These are phyloP conservation scores for Trichoderma gracile DNA, from an alignment of 2,329 filamentous ascomycete species.

Conservation along the genomic window DNA sequence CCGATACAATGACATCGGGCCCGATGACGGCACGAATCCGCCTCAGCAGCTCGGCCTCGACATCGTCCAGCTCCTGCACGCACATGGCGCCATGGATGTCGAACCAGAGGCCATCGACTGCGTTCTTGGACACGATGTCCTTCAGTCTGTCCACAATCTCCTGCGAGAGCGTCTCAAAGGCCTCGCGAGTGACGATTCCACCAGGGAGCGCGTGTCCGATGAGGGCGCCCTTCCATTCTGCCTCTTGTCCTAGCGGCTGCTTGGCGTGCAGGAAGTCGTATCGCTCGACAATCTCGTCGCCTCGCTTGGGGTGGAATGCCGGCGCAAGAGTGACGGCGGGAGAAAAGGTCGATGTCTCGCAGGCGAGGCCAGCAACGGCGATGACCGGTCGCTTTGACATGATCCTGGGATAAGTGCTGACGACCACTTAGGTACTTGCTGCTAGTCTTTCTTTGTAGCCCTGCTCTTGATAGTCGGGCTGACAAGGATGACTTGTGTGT, in stretches of 20 bases:
- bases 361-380: conserved; percentile 54
- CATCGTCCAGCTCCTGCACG: conserved; percentile 51
- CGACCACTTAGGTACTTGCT: not conserved
- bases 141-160: conserved; percentile 46
- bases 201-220: conserved; percentile 55
- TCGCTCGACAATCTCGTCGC: conserved; percentile 44
- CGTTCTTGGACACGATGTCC: conserved; percentile 37
- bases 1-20: conserved; percentile 49
- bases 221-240: conserved; percentile 52
- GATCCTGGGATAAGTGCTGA: conserved; percentile 7
- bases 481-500: not conserved
- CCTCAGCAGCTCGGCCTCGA: conserved; percentile 49
- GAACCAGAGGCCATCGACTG: conserved; percentile 54
- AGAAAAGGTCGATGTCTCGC: conserved; percentile 56
- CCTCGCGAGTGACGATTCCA: conserved; percentile 47
- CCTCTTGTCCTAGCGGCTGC: conserved; percentile 44
- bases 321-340: conserved; percentile 50
- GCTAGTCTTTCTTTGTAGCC: conserved; percentile 13
- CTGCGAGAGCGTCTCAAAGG: conserved; percentile 47
- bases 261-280: conserved; percentile 49
- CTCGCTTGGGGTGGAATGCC: conserved; percentile 52
- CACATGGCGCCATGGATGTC: conserved; percentile 60
- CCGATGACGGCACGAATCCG: conserved; percentile 50
- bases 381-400: conserved; percentile 43
- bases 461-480: not conserved